phyloP scores from a whole-genome alignment of 169 alveolate species.

The Theileria parva region DNA sequence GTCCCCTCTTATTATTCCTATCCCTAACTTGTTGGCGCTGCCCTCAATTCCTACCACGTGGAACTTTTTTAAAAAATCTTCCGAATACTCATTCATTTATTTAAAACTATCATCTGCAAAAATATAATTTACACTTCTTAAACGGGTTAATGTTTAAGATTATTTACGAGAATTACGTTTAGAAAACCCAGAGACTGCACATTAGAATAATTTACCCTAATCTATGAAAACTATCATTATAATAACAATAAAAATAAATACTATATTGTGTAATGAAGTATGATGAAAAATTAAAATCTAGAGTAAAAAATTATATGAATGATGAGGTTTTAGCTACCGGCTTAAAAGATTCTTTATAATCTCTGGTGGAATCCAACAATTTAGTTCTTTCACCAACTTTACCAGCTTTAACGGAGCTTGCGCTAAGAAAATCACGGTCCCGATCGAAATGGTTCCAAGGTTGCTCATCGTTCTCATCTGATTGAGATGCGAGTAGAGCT shows the following conservation, averaged over 20 bases:
- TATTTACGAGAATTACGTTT: not conserved
- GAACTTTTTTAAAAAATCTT: conserved; percentile 18
- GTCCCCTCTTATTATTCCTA: conserved; percentile 91
- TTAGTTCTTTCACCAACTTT: conserved; percentile 3
- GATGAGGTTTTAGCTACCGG: conserved; percentile 19
- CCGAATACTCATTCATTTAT: conserved; percentile 10
- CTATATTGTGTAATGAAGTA: conserved; percentile 1
- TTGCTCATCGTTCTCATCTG: conserved; percentile 21
- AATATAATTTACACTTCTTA: not conserved
- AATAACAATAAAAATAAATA: not conserved
- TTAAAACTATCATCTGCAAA: not conserved
- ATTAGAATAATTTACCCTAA: not conserved
- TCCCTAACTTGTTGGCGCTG: conserved; percentile 97
- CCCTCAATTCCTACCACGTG: conserved; percentile 95
- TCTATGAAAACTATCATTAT: not conserved
- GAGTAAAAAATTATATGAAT: conserved; percentile 6
- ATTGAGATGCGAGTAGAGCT: conserved; percentile 13
- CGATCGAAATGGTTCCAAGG: conserved; percentile 66
- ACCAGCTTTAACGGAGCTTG: conserved; percentile 14
- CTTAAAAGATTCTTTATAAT: conserved; percentile 21
- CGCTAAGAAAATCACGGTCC: conserved; percentile 30
- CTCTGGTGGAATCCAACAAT: conserved; percentile 23
- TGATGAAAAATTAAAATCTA: not conserved
- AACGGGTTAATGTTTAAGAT: not conserved
- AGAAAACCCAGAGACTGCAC: not conserved